Conservation (phyloP, 1,284 basidiomycete genomes). For the Coniophora puteana region DNA sequence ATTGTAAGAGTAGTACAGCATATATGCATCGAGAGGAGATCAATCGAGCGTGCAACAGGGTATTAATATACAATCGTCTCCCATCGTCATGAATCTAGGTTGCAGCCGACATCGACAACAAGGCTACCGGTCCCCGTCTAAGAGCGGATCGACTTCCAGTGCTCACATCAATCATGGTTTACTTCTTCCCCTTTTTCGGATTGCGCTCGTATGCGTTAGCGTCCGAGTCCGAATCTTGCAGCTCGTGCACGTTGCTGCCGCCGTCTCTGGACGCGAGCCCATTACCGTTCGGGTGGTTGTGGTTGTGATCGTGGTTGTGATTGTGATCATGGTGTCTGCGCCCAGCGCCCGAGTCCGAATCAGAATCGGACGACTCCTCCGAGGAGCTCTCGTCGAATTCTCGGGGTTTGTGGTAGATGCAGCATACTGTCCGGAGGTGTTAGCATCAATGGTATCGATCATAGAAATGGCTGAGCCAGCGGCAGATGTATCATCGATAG, state of each 20-base stretch:
- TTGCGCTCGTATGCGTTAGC: slow-evolving; percentile 21
- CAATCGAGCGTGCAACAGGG: no score
- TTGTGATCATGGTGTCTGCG: slow-evolving; percentile 8
- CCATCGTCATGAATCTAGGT: no score
- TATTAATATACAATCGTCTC: no score
- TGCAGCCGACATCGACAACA: no score
- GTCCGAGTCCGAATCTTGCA: slow-evolving; percentile 12
- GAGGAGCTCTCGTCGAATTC: slow-evolving; percentile 78
- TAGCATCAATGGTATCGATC: slow-evolving; percentile 5
- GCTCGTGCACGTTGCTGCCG: slow-evolving; percentile 12
- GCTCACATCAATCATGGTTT: not conserved
- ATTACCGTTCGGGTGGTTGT: slow-evolving; percentile 7
- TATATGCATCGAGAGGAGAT: no score
- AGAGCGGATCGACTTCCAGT: not conserved
- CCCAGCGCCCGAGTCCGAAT: slow-evolving; percentile 33
- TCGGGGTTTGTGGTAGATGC: slow-evolving; percentile 82
- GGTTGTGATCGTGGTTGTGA: slow-evolving; percentile 7
- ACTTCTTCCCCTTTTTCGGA: slow-evolving; percentile 13
- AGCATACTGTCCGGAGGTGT: slow-evolving; percentile 80
- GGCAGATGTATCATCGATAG: not conserved
- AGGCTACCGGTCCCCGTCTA: no score
- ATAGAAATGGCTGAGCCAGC: not conserved
- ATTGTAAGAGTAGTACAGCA: no score
- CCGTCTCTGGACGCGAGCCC: slow-evolving; percentile 6
- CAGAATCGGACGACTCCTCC: slow-evolving; percentile 56